Base-by-base conservation (phyloP, 2,329 filamentous ascomycete species). In the Erysiphe neolycopersici region DNA sequence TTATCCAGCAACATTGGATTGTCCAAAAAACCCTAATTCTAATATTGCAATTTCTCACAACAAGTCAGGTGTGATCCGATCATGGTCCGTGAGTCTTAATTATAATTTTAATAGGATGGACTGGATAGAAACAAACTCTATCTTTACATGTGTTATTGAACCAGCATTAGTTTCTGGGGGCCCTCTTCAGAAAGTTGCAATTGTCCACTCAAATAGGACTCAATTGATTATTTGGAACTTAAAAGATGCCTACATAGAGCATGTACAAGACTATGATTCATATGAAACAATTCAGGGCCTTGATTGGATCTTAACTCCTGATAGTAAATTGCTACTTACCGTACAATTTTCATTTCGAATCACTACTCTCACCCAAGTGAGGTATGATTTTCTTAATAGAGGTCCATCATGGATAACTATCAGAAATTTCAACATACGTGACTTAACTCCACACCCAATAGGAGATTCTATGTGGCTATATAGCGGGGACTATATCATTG, bases 301-400 rank as follows among this genome's bases (percentile, higher is more conserved):
- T 12, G 84, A 93, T 58, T 94, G 87, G 87, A 87, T 84, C 0
- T 87, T 81, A 3, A 93, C 85, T 0, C 83, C 83, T 0, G 82
- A 92, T 56, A 75, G 74, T 41, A 83, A 93, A 54, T 87, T 81
- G 1, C 84, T 94, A 44, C 64, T 94, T 17, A 82, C 85, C 1
- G 81, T 94, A n/a, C 84, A 85, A 0, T 93, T 93, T 54, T 76
- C 78, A n/a, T 80, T 85, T 49, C 73, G 79, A 45, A 77, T 94
- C 5, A 61, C 91, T 29, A 65, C 94, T 2, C 68, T 93, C 22
- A 77, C 79, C 5, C 84, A 94, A 55, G 75, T 92, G 62, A 78
- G 85, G 12, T 94, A 89, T 54, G 83, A 93, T 58, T 93, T 93
- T 56, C 65, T 93, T 16, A 83, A 85, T 53, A 77, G 81, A 47